Evolutionary conservation across 257 asterid species (phyloP).

Genomic region (Gentiana straminea): DNA sequence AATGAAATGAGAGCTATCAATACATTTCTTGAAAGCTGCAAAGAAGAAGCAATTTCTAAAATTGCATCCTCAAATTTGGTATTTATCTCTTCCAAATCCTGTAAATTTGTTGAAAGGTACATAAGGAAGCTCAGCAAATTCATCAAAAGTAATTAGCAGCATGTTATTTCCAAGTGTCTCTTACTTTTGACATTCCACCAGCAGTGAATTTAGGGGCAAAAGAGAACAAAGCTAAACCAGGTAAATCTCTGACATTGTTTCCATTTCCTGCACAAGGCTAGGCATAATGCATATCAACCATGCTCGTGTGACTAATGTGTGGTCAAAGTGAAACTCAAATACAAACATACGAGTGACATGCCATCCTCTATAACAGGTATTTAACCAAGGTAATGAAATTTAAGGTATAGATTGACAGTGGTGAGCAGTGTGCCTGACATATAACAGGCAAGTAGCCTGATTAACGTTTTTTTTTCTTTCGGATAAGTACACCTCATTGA

Average conservation of each 20-base stretch:
- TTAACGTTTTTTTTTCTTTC: too few species aligned
- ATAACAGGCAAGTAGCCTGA: too few species aligned
- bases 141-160: slow-evolving; percentile 2
- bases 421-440: too few species aligned
- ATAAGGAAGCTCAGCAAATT: slow-evolving; percentile 13
- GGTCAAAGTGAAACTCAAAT: too few species aligned
- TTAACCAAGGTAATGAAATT: too few species aligned
- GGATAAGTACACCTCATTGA: too few species aligned
- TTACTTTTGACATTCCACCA: slow-evolving; percentile 49
- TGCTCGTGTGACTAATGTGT: too few species aligned
- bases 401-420: too few species aligned
- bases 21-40: slow-evolving; percentile 70
- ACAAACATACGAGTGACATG: too few species aligned
- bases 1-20: slow-evolving; percentile 67
- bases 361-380: too few species aligned
- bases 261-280: slow-evolving; percentile 38
- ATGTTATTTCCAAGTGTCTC: slow-evolving; percentile 13
- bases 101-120: slow-evolving; percentile 10
- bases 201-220: slow-evolving; percentile 36
- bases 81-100: slow-evolving; percentile 53
- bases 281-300: too few species aligned
- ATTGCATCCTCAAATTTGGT: slow-evolving; percentile 55
- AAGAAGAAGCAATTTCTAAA: slow-evolving; percentile 65
- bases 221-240: slow-evolving; percentile 87
- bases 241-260: slow-evolving; percentile 43